Evolutionary conservation across 257 asterid species (phyloP).

Genomic region (Anisodus acutangulus): DNA sequence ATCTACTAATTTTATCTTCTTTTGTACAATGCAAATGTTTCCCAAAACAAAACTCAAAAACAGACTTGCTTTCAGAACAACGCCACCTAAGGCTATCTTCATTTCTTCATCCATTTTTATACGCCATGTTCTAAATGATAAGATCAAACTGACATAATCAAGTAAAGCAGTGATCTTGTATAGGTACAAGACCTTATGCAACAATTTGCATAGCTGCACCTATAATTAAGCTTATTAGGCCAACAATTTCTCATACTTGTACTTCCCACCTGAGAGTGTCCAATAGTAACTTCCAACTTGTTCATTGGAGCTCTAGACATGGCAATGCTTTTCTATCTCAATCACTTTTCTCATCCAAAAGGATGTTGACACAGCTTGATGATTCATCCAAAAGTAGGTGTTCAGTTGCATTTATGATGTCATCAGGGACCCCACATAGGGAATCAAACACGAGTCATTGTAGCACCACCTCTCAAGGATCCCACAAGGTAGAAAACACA

Average conservation of each 20-base stretch:
- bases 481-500: conserved; percentile 2
- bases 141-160: not conserved
- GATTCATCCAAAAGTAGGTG: conserved; percentile 10
- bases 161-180: not conserved
- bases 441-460: not conserved
- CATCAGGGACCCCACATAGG: not conserved
- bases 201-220: too few relatives aligned
- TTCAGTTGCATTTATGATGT: not conserved
- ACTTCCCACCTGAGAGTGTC: conserved; percentile 2
- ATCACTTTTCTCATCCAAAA: not conserved
- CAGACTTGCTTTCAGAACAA: not conserved
- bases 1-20: not conserved
- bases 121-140: not conserved
- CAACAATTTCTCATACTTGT: conserved; percentile 14
- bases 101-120: not conserved
- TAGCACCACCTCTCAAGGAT: not conserved
- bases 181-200: too few relatives aligned
- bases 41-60: not conserved
- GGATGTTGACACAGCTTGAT: not conserved
- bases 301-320: not conserved
- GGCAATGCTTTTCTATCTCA: conserved; percentile 21
- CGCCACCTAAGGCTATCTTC: not conserved
- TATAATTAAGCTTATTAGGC: not conserved
- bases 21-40: not conserved
- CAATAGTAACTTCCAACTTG: too few relatives aligned